These are phyloP conservation scores for Phytophthora kernoviae DNA, from an alignment of 352 stramenopile species.

Conservation along the genomic window DNA sequence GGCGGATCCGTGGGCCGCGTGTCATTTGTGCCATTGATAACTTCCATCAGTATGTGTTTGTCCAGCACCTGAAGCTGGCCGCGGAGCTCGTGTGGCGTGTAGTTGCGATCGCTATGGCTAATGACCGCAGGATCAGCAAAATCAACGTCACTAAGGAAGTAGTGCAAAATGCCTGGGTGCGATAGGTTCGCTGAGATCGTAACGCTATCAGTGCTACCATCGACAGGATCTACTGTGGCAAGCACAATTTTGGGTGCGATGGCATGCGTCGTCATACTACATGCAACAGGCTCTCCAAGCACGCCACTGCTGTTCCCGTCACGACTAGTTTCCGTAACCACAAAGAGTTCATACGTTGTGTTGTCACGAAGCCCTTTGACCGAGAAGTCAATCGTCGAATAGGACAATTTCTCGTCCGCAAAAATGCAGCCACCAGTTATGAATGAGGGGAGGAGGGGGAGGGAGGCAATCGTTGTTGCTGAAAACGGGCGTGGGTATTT, in stretches of 20 bases:
- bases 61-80: slow-evolving; percentile 45
- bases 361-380: slow-evolving; percentile 44
- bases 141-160: slow-evolving; percentile 76
- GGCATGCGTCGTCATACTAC: slow-evolving; percentile 58
- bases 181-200: slow-evolving; percentile 69
- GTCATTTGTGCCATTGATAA: slow-evolving; percentile 79
- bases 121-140: slow-evolving; percentile 77
- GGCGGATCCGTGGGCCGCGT: slow-evolving; percentile 59
- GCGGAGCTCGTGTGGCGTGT: slow-evolving; percentile 49
- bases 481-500: slow-evolving; percentile 10
- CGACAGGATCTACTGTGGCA: slow-evolving; percentile 45
- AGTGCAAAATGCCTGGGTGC: slow-evolving; percentile 67
- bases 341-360: slow-evolving; percentile 57
- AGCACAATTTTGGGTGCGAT: slow-evolving; percentile 66
- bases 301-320: slow-evolving; percentile 52
- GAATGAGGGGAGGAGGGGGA: slow-evolving; percentile 22
- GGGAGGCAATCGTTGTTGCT: slow-evolving; percentile 25
- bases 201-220: slow-evolving; percentile 56
- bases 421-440: slow-evolving; percentile 17
- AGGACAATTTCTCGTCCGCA: neutral
- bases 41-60: slow-evolving; percentile 61
- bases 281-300: slow-evolving; percentile 32
- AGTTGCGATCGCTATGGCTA: slow-evolving; percentile 5
- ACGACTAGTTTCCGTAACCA: slow-evolving; percentile 53
- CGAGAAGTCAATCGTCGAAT: slow-evolving; percentile 22